These are phyloP conservation scores for Sorghum bicolor DNA, from an alignment of 176 grass and related monocot species.

Conservation along the genomic window Sorghum_bicolor_NCBIv3 NC_012878.2:48045001-48045500, in stretches of 20 bases:
- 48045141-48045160: not conserved
- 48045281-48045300: not conserved
- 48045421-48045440: slow-evolving; percentile 98
- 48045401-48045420: slow-evolving; percentile 96
- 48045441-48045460: slow-evolving; percentile 77
- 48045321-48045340: slow-evolving; percentile 84
- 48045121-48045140: not conserved
- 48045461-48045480: slow-evolving; percentile 80
- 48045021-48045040: not conserved
- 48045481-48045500: slow-evolving; percentile 94
- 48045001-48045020: not conserved
- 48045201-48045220: not conserved
- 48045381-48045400: slow-evolving; percentile 93
- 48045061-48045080: not conserved
- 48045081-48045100: not conserved
- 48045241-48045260: slow-evolving; percentile 4
- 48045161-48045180: not conserved
- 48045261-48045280: slow-evolving; percentile 1
- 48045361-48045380: slow-evolving; percentile 91
- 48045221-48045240: not conserved
- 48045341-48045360: slow-evolving; percentile 98
- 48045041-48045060: not conserved
- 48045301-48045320: slow-evolving; percentile 9
- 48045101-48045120: not conserved
- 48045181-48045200: not conserved